Conservation (phyloP, 2,329 filamentous ascomycete genomes). For the Tolypocladium capitatum region DNA sequence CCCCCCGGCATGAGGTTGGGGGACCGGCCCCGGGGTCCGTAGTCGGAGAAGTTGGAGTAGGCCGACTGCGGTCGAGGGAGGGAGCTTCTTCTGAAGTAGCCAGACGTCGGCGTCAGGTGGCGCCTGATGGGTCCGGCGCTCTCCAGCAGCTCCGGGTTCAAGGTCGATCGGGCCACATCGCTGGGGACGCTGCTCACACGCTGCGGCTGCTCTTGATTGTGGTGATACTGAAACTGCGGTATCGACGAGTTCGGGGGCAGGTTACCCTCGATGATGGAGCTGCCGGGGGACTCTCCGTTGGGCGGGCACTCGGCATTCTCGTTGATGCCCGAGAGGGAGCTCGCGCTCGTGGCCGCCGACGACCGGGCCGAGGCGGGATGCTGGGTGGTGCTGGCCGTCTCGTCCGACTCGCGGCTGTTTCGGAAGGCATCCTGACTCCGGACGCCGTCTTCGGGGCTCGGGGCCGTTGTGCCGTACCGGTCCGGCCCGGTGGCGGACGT, state of each 20-base stretch:
- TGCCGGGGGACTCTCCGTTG: slow-evolving; percentile 33
- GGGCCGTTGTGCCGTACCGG: slow-evolving; percentile 17
- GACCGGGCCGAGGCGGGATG: slow-evolving; percentile 36
- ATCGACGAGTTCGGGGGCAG: slow-evolving; percentile 30
- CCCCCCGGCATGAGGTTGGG: slow-evolving; percentile 31
- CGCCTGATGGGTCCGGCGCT: slow-evolving; percentile 39
- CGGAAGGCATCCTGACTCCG: slow-evolving; percentile 26
- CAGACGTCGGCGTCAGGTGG: slow-evolving; percentile 47
- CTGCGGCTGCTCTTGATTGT: slow-evolving; percentile 34
- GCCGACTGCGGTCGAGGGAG: slow-evolving; percentile 60
- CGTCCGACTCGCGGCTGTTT: slow-evolving; percentile 40
- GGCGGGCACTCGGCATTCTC: slow-evolving; percentile 32
- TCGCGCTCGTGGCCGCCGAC: slow-evolving; percentile 41
- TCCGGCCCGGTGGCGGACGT: slow-evolving; percentile 10
- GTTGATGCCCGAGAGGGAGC: slow-evolving; percentile 38
- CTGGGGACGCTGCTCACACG: slow-evolving; percentile 28
- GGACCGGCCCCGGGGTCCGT: slow-evolving; percentile 49
- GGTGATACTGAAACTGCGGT: slow-evolving; percentile 49
- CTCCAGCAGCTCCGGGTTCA: slow-evolving; percentile 39
- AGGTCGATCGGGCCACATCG: slow-evolving; percentile 30
- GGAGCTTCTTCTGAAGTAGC: slow-evolving; percentile 41
- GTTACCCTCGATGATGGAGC: slow-evolving; percentile 35
- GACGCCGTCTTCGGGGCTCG: slow-evolving; percentile 17
- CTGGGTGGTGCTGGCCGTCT: slow-evolving; percentile 34
- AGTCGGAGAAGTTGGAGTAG: slow-evolving; percentile 63